Conservation (phyloP, 495 filamentous ascomycete genomes). For the Penicillium samsonianum region DNA sequence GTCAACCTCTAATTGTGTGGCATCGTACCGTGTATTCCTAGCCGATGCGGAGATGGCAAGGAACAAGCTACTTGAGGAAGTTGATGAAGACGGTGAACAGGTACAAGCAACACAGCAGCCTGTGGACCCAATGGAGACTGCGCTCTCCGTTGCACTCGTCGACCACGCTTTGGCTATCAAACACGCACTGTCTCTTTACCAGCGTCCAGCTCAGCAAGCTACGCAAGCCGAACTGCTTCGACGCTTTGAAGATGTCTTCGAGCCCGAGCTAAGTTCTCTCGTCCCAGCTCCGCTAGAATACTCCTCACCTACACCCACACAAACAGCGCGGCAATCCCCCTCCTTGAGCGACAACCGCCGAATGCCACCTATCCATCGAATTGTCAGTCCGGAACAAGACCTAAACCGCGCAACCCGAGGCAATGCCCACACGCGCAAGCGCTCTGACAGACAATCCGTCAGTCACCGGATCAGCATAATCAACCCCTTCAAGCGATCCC, state of each 20-base stretch:
- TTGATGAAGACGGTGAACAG: conserved; percentile 51
- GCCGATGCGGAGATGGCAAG: conserved; percentile 51
- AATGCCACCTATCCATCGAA: conserved; percentile 28
- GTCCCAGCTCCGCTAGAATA: conserved; percentile 27
- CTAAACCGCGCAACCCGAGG: conserved; percentile 35
- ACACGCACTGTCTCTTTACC: conserved; percentile 72
- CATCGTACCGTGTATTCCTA: conserved; percentile 72
- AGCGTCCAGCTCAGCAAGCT: conserved; percentile 58
- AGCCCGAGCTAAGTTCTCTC: conserved; percentile 46
- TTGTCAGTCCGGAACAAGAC: conserved; percentile 44
- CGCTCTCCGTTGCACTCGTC: conserved; percentile 80
- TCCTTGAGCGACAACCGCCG: conserved; percentile 28
- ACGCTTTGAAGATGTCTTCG: conserved; percentile 49
- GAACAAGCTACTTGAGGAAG: conserved; percentile 41
- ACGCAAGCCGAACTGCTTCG: conserved; percentile 57
- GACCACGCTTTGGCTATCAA: conserved; percentile 89
- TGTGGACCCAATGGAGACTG: conserved; percentile 72
- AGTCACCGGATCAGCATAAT: conserved; percentile 52
- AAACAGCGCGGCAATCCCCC: conserved; percentile 28
- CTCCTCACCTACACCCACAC: conserved; percentile 28
- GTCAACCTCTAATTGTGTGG: conserved; percentile 65
- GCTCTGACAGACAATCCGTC: conserved; percentile 42
- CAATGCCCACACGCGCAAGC: conserved; percentile 37
- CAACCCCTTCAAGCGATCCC: conserved; percentile 50
- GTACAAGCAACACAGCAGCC: conserved; percentile 43